phyloP scores from a whole-genome alignment of 768 basidiomycete genomes.

The Termitomyces sp. region DNA sequence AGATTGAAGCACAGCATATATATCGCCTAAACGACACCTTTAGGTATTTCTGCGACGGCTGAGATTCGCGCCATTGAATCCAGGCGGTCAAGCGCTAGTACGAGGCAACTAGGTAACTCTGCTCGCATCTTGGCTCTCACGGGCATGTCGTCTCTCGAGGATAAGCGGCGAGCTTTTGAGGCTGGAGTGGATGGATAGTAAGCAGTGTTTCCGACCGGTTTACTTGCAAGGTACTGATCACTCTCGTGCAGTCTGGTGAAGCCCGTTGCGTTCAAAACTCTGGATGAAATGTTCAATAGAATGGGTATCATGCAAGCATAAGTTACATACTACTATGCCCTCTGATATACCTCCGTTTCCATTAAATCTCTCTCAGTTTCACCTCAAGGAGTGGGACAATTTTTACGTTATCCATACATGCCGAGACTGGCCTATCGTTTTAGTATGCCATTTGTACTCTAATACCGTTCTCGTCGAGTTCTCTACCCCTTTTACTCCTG shows the following conservation, averaged over 20 bases:
- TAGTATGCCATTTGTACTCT: neutral
- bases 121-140: conserved; percentile 81
- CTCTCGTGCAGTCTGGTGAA: conserved; percentile 68
- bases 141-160: conserved; percentile 90
- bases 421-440: neutral
- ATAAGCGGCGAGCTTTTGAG: conserved; percentile 86
- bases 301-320: conserved; percentile 41
- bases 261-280: conserved; percentile 89
- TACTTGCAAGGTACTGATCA: neutral
- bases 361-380: neutral
- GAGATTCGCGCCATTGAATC: conserved; percentile 77
- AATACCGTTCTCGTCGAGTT: neutral
- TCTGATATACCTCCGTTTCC: neutral
- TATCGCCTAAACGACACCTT: neutral
- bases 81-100: conserved; percentile 21
- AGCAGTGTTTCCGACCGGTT: conserved; percentile 36
- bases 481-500: neutral
- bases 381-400: neutral
- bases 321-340: conserved; percentile 1
- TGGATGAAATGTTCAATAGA: conserved; percentile 79
- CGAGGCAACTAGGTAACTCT: conserved; percentile 8
- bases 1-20: neutral
- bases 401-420: neutral
- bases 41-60: conserved; percentile 77
- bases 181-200: conserved; percentile 96